Conservation (phyloP, 352 stramenopile genomes). For the Phytophthora macrochlamydospora region DNA sequence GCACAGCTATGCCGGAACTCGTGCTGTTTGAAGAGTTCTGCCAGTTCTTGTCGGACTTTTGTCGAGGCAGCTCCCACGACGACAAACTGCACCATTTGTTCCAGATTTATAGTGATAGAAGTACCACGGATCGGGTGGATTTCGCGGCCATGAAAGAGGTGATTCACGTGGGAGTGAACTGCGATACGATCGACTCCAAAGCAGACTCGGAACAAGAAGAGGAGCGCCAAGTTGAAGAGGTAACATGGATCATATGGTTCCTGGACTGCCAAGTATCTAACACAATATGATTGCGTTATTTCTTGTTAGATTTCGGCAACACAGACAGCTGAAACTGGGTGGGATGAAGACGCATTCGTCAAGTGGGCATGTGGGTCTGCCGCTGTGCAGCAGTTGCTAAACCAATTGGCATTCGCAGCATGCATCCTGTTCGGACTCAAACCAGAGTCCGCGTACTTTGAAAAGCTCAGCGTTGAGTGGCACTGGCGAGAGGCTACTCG, state of each 20-base stretch:
- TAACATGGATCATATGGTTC: conserved; percentile 14
- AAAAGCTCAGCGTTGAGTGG: conserved; percentile 77
- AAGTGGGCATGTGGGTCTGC: conserved; percentile 48
- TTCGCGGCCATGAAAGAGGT: conserved; percentile 52
- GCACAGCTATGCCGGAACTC: conserved; percentile 46
- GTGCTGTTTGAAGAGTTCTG: conserved; percentile 88
- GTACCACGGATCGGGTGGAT: conserved; percentile 35
- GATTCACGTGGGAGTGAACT: conserved; percentile 37
- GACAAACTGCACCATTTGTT: conserved; percentile 61
- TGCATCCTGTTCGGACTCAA: conserved; percentile 83
- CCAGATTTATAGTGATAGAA: conserved; percentile 53
- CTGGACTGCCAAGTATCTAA: no score
- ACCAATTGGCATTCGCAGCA: conserved; percentile 75
- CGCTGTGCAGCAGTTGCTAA: conserved; percentile 56
- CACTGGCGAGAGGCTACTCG: conserved; percentile 67
- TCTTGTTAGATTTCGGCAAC: conserved; percentile 41
- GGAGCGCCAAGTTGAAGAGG: conserved; percentile 47
- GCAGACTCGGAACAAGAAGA: conserved; percentile 38
- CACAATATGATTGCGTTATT: neutral
- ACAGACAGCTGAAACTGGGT: conserved; percentile 39
- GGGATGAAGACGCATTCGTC: conserved; percentile 54
- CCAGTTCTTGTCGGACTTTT: conserved; percentile 78
- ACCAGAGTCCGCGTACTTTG: conserved; percentile 62
- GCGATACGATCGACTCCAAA: conserved; percentile 17
- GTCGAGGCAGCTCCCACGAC: conserved; percentile 45